Percentiles rank a stretch among this genome's conserved stretches.
Evolutionary conservation across 176 grass and related monocot genomes (phyloP).

Genomic region (Chloris gayana): DNA sequence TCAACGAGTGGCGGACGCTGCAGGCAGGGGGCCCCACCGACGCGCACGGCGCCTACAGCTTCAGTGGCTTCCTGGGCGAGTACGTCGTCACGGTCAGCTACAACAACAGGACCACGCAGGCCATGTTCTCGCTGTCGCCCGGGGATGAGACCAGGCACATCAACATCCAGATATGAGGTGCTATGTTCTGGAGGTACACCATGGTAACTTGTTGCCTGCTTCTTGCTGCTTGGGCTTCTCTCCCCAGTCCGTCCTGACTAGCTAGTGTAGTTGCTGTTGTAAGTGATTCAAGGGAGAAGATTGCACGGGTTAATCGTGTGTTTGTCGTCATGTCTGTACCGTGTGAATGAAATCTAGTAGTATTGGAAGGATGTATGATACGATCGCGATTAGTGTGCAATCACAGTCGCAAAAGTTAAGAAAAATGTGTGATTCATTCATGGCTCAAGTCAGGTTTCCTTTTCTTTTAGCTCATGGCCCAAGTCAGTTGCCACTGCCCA

Average conservation of each 20-base stretch:
- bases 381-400: neutral
- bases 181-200: neutral
- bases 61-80: conserved; percentile 79
- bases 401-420: neutral
- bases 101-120: conserved; percentile 64
- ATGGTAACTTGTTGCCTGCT: neutral
- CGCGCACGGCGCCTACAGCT: conserved; percentile 83
- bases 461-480: no score
- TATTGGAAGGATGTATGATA: neutral
- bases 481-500: neutral
- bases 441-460: no score
- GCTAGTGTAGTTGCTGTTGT: neutral
- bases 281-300: neutral
- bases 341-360: neutral
- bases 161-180: conserved; percentile 67
- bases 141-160: conserved; percentile 92
- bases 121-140: conserved; percentile 74
- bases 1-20: conserved; percentile 78
- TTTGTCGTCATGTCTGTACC: neutral
- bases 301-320: neutral
- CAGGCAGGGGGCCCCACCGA: conserved; percentile 54
- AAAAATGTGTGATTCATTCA: neutral
- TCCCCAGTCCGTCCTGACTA: neutral
- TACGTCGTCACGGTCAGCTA: conserved; percentile 60
- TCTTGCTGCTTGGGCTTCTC: neutral